Evolutionary conservation across 2,329 filamentous ascomycete genomes (phyloP), one percentile per base, ranked within the genome.

Genomic region (Alternaria sp.): DNA sequence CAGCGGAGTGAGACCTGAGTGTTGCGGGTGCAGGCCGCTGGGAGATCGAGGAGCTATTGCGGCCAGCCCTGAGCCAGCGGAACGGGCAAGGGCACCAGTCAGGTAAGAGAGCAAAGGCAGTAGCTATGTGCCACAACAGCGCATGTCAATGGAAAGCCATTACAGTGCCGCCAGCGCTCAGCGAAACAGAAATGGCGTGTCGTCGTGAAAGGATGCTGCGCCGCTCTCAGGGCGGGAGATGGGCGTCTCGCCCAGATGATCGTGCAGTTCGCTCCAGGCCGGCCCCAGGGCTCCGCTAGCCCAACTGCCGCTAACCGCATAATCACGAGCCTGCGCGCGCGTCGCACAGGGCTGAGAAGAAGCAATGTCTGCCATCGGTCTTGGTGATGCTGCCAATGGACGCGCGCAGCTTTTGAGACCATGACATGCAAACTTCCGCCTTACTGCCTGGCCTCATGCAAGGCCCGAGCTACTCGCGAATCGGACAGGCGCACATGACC

Each of bases 401-500:
- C 21, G 26, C 19, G 45, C 50, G 13, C 30, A 46, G 36, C 36
- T 26, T 50, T 26, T 50, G 40, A 52, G 36, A 19, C 57, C 26
- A 60, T 54, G 54, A 28, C 28, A 61, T 32, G 30, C 30, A 26
- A 40, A 57, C 44, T 30, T n/a, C 44, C 49, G 49, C 17, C 15
- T 51, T 30, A 26, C 11, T 36, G 57, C 57, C 54, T 52, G 47
- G 62, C 63, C 62, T 69, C 70, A 73, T 68, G 73, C 72, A 73
- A 71, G 47, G 59, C 36, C 40, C 49, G 71, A 72, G 63, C 59
- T 57, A 8, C 57, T 59, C 53, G 50, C 57, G 47, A 65, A 59
- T 57, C 52, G 58, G 46, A 58, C 43, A 17, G 28, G 50, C 63
- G 66, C 73, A 68, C 73, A 73, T 77, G 73, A 75, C 72, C 64